phyloP scores from a whole-genome alignment of 805 yeast genomes.

The Metschnikowia borealis region DNA sequence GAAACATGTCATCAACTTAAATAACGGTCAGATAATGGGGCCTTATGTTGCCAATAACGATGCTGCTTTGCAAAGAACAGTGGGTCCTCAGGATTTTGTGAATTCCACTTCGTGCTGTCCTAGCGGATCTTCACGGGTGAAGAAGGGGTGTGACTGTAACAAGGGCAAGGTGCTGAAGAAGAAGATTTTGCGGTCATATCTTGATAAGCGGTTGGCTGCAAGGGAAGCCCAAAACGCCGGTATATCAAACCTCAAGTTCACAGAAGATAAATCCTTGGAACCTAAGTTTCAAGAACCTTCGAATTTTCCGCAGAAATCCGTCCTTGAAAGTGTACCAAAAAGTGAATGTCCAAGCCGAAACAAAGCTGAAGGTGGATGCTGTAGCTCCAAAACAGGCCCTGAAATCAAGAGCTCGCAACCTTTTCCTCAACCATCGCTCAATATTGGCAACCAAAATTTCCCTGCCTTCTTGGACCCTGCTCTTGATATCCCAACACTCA shows the following conservation, averaged over 20 bases:
- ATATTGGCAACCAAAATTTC: not conserved
- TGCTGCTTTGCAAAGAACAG: slow-evolving; percentile 2
- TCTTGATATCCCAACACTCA: not conserved
- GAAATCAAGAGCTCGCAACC: too few relatives aligned
- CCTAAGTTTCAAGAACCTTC: too few relatives aligned
- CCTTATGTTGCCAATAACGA: slow-evolving; percentile 25
- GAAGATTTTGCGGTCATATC: slow-evolving; percentile 31
- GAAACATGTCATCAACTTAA: slow-evolving; percentile 38
- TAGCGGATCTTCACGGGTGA: slow-evolving; percentile 16
- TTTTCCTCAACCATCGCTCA: not conserved
- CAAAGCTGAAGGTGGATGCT: not conserved
- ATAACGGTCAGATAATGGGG: slow-evolving; percentile 36
- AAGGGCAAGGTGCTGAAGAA: slow-evolving; percentile 30
- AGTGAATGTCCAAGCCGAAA: not conserved
- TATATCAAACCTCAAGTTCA: not conserved
- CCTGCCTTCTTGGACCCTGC: not conserved
- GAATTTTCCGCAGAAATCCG: not conserved
- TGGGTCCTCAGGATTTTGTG: slow-evolving; percentile 28
- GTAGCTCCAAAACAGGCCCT: not conserved
- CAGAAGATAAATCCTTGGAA: not conserved
- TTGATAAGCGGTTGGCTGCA: slow-evolving; percentile 21
- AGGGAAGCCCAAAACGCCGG: not conserved
- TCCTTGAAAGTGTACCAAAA: not conserved
- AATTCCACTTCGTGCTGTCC: slow-evolving; percentile 33
- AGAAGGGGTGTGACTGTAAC: slow-evolving; percentile 30